Evolutionary conservation across 108 stramenopile species (phyloP).

Genomic region (Skeletonema costatum): DNA sequence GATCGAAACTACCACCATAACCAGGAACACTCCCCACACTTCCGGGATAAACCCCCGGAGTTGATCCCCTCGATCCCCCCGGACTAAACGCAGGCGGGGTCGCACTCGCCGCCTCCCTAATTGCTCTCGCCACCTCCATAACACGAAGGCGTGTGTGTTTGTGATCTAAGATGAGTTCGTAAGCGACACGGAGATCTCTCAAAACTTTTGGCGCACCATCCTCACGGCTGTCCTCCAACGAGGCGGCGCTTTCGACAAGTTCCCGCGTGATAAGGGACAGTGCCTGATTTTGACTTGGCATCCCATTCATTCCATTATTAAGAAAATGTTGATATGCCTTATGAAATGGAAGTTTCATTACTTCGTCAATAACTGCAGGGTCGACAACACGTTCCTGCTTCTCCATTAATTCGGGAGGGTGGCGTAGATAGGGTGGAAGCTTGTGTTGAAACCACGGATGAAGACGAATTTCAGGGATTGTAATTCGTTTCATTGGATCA

Average conservation of each 20-base stretch:
- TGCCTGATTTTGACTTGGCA: slow-evolving; percentile 52
- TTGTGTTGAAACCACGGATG: slow-evolving; percentile 99
- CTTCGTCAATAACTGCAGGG: slow-evolving; percentile 91
- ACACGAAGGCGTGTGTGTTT: slow-evolving; percentile 95
- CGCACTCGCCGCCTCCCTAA: slow-evolving; percentile 89
- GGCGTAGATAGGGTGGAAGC: slow-evolving; percentile 95
- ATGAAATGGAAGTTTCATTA: slow-evolving; percentile 87
- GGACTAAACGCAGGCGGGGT: slow-evolving; percentile 90
- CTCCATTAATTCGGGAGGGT: slow-evolving; percentile 95
- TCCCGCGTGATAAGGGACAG: slow-evolving; percentile 73
- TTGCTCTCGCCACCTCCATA: slow-evolving; percentile 92
- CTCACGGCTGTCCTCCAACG: slow-evolving; percentile 82
- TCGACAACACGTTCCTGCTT: slow-evolving; percentile 92
- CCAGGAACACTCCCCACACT: slow-evolving; percentile 50
- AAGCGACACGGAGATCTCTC: slow-evolving; percentile 92
- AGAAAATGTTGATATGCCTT: slow-evolving; percentile 65
- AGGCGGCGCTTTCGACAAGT: slow-evolving; percentile 81
- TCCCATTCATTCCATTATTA: slow-evolving; percentile 51
- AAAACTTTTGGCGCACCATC: slow-evolving; percentile 82
- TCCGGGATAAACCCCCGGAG: slow-evolving; percentile 72
- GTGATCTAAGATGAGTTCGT: slow-evolving; percentile 96
- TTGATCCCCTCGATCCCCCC: slow-evolving; percentile 84
- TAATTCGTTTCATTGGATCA: slow-evolving; percentile 99
- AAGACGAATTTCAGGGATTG: slow-evolving; percentile 94
- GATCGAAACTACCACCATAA: slow-evolving; percentile 52